Evolutionary conservation across 345 rosid genomes (phyloP).

Genomic region (Durio zibethinus): DNA sequence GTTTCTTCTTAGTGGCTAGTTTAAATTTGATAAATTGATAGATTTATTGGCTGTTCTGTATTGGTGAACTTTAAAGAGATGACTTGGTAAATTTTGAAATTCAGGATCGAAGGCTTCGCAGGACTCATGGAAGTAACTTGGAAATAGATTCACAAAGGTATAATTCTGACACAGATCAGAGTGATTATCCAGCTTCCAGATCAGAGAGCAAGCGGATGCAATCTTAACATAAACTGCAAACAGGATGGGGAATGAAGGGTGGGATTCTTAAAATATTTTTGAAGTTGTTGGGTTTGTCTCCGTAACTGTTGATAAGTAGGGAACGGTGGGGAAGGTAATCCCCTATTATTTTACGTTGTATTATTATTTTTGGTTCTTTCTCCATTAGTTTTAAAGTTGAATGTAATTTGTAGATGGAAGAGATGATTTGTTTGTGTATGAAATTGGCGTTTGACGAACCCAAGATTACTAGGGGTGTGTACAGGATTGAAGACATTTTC

Average conservation of each 20-base stretch:
- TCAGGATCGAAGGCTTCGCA: constrained; percentile 79
- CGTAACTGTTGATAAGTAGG: constrained; percentile 36
- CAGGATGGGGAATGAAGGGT: neutral
- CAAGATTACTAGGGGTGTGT: constrained; percentile 24
- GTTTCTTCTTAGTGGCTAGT: neutral
- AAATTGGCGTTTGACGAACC: constrained; percentile 21
- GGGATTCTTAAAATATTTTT: constrained; percentile 18
- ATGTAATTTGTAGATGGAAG: constrained; percentile 24
- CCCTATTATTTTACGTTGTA: neutral
- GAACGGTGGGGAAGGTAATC: constrained; percentile 18
- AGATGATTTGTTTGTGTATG: constrained; percentile 37
- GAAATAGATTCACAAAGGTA: constrained; percentile 72
- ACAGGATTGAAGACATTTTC: too few species aligned
- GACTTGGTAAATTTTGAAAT: constrained; percentile 6
- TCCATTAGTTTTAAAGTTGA: neutral
- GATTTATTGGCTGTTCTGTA: neutral
- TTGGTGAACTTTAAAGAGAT: neutral
- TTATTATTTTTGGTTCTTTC: neutral
- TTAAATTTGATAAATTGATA: neutral
- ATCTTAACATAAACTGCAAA: neutral
- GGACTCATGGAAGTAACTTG: constrained; percentile 60
- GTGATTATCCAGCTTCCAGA: constrained; percentile 60
- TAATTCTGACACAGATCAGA: constrained; percentile 66
- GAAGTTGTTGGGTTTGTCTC: constrained; percentile 17
- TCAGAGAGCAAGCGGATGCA: constrained; percentile 50